phyloP scores from a whole-genome alignment of 2,329 filamentous ascomycete genomes.

The Nakataea oryzae region DNA sequence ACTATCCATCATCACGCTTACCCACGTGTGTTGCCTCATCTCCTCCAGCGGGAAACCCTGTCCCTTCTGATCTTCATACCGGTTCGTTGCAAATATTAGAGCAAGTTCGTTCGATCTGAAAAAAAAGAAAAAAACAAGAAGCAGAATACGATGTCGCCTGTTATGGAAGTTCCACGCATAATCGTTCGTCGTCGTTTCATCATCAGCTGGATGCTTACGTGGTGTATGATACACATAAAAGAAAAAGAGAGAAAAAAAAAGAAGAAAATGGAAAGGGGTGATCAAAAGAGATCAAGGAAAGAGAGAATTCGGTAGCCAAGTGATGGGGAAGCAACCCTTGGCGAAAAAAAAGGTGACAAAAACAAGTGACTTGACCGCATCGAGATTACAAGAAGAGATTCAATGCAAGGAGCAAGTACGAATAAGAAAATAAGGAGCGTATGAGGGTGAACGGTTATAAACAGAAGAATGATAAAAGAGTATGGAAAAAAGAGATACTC shows the following conservation, averaged over 20 bases:
- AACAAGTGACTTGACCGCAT: neutral
- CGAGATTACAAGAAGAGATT: neutral
- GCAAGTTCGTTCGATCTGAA: no score
- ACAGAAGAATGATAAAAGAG: neutral
- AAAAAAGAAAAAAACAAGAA: neutral
- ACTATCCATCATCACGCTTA: no score
- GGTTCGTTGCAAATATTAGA: neutral
- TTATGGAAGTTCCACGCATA: neutral
- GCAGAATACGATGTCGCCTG: neutral
- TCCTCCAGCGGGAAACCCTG: no score
- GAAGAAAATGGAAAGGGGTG: neutral
- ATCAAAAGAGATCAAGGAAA: neutral
- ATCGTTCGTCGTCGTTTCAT: neutral
- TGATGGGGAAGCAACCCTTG: neutral
- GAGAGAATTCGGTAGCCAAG: neutral
- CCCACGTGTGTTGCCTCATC: no score
- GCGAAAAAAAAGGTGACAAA: neutral
- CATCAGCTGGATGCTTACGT: neutral
- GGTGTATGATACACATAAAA: neutral
- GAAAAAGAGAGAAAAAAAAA: neutral
- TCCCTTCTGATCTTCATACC: no score
- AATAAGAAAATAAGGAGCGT: neutral
- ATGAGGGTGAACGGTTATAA: neutral
- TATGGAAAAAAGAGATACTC: neutral
- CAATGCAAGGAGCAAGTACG: neutral